A percentile compares a stretch with the other conserved stretches of the same genome.
These are phyloP conservation scores for Botrytis aclada DNA, from an alignment of 2,329 filamentous ascomycete species.

Conservation along the genomic window DNA sequence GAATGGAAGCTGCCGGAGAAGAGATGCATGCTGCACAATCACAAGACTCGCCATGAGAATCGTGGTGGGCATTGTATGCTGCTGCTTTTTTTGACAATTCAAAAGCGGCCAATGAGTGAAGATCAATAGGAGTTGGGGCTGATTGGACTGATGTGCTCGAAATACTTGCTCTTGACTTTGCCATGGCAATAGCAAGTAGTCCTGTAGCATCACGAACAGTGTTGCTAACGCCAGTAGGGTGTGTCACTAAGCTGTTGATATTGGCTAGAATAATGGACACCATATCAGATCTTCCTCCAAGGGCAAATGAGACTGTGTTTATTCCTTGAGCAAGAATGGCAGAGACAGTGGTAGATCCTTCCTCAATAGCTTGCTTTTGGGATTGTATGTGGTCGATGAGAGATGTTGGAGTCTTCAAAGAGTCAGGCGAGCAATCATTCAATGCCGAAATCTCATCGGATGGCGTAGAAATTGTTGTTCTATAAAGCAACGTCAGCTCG, in stretches of 20 bases:
- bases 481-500: background rate
- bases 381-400: background rate
- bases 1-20: background rate
- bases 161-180: conserved; percentile 5
- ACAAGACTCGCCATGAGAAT: conserved; percentile 8
- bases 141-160: background rate
- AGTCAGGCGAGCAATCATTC: background rate
- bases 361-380: background rate
- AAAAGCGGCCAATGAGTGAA: conserved; percentile 13
- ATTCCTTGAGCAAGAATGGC: conserved; percentile 16
- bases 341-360: conserved; percentile 14
- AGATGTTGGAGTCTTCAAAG: background rate
- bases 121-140: background rate
- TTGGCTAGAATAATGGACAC: conserved; percentile 16
- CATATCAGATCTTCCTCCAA: conserved; percentile 17
- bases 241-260: conserved; percentile 14
- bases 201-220: conserved; percentile 14
- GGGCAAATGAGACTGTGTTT: conserved; percentile 14
- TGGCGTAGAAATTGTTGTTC: background rate
- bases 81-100: conserved; percentile 16
- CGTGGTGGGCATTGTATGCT: background rate
- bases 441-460: background rate
- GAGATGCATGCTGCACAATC: conserved; percentile 11
- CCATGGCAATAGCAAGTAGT: conserved; percentile 18
- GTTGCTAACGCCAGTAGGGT: conserved; percentile 9